Evolutionary conservation across 2,329 filamentous ascomycete genomes (phyloP), one percentile per base, ranked within the genome.

Genomic region (Elsinoe batatas): DNA sequence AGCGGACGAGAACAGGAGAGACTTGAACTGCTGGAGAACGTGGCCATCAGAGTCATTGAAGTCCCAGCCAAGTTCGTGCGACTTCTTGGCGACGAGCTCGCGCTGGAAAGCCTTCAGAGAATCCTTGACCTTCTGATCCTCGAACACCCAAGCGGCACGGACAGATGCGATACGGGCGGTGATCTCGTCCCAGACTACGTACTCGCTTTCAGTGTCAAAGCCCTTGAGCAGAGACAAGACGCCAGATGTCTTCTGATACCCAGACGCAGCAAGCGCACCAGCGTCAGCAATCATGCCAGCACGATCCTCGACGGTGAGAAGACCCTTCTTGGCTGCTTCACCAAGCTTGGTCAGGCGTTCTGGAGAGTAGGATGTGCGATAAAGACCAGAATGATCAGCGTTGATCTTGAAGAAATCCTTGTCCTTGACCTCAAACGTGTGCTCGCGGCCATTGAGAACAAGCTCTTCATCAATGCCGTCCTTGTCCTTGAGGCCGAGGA

Each of bases 341-440:
- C 91, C 91, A 36, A 97, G 84, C 76, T 95, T 95, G 62, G 83
- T 79, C 43, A 97, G 80, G 35, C 91, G 85, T 64, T 88, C 85
- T 1, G 89, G 85, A 1, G 83, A 79, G 74, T 97, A 97, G 0
- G 85, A 88, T 0, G 91, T 96, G 58, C 91, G 84, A 76, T 94
- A 97, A 60, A 96, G 84, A 61, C 88, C 88, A 18, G 89, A 91
- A 71, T 96, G 91, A 67, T 96, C 90, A 13, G 91, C 90, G 67
- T 97, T 97, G 59, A 97, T 76, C 78, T 97, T 97, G 82, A 87
- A 97, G 74, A 97, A 96, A 65, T 95, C 88, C 53, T 85, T 74
- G 65, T 86, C 81, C 17, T 86, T 80, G 22, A 96, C 69, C 72
- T 88, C 84, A 74, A 94, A 88, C 59, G 84, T 81, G 47, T 77